These are phyloP conservation scores for Simplicillium sp. DNA, from an alignment of 2,329 filamentous ascomycete genomes.

Conservation along the genomic window DNA sequence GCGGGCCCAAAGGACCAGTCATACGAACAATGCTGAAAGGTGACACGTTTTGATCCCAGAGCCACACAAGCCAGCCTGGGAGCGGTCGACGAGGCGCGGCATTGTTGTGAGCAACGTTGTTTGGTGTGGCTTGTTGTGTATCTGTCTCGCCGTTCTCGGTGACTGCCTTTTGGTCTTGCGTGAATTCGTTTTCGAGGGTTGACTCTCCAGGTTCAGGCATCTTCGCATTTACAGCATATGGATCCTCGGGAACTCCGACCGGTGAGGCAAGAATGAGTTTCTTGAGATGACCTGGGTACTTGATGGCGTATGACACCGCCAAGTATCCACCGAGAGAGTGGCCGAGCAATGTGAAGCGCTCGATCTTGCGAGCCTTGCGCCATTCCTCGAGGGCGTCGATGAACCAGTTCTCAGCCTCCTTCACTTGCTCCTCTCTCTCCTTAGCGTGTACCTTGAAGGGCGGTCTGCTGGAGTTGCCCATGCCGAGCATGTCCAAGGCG, in stretches of 20 bases:
- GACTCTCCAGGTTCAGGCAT: conserved; percentile 71
- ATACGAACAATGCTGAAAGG: conserved; percentile 87
- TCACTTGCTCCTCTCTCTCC: conserved; percentile 67
- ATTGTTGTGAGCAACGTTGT: conserved; percentile 13
- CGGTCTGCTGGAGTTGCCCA: conserved; percentile 82
- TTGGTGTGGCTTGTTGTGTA: conserved; percentile 13
- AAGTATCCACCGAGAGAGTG: conserved; percentile 94
- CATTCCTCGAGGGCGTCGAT: conserved; percentile 94
- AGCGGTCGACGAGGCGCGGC: conserved; percentile 43
- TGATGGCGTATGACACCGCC: conserved; percentile 87
- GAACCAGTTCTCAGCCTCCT: conserved; percentile 91
- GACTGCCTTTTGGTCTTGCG: conserved; percentile 56
- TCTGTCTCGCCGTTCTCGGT: conserved; percentile 24
- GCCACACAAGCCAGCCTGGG: conserved; percentile 80
- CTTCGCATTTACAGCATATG: conserved; percentile 72
- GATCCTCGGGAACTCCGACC: conserved; percentile 90
- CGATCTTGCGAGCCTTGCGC: conserved; percentile 79
- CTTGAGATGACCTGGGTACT: conserved; percentile 89
- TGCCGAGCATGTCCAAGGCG: conserved; percentile 88
- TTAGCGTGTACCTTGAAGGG: conserved; percentile 79
- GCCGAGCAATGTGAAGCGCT: conserved; percentile 86
- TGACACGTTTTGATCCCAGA: conserved; percentile 96
- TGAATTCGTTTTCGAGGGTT: conserved; percentile 68
- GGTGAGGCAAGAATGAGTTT: conserved; percentile 94
- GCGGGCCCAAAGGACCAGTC: conserved; percentile 80